Evolutionary conservation across 23 red algal genomes (phyloP).

Genomic region (Agarophyton chilense): DNA sequence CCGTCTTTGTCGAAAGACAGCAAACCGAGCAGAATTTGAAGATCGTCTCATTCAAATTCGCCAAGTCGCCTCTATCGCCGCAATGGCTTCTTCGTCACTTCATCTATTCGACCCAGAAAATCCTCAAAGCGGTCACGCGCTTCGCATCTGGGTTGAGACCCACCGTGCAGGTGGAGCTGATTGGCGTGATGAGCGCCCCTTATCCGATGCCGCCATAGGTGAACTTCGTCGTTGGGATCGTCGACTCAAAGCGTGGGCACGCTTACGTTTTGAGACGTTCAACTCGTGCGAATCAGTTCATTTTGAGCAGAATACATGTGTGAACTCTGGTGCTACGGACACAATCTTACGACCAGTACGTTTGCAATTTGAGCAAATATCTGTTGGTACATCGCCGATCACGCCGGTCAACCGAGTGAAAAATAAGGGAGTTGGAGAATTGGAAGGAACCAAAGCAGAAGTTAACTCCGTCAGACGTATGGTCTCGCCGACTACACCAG

Average conservation of each 20-base stretch:
- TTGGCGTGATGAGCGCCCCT: constrained; percentile 57
- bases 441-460: neutral
- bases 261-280: neutral
- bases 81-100: constrained; percentile 43
- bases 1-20: constrained; percentile 65
- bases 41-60: constrained; percentile 55
- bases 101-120: constrained; percentile 40
- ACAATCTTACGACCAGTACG: neutral
- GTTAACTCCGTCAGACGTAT: neutral
- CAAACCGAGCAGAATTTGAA: constrained; percentile 64
- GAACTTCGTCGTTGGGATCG: constrained; percentile 58
- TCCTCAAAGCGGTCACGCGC: constrained; percentile 5
- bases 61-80: constrained; percentile 54
- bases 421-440: neutral
- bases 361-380: constrained; percentile 7
- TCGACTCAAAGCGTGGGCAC: constrained; percentile 47
- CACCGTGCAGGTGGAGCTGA: constrained; percentile 40
- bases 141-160: constrained; percentile 53
- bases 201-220: neutral
- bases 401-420: neutral
- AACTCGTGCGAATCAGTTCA: neutral
- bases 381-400: neutral
- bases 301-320: neutral
- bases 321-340: neutral
- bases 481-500: neutral